Base-by-base conservation (phyloP, 768 basidiomycete species). In the Leucosporidium scottii region DNA sequence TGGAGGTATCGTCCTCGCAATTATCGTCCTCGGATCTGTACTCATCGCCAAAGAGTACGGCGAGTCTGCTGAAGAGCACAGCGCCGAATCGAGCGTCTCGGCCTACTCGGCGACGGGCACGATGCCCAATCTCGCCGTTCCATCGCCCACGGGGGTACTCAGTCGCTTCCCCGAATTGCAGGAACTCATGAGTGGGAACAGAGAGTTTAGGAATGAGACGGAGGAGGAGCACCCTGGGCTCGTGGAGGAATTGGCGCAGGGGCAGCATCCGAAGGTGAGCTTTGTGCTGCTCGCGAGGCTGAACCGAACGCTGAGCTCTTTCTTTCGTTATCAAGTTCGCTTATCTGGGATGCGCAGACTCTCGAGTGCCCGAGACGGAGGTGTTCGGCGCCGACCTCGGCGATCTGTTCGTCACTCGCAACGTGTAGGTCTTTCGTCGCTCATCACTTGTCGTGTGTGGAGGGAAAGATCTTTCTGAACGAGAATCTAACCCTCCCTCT, bases 341-440 rank as follows among this genome's bases (percentile, higher is more conserved):
- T 4, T 63, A 48, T 28, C 1, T 70, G 15, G 65, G 69, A 12
- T 70, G 69, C 21, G 18, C 65, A 0, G 69, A 70, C 56, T 66
- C 69, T 44, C 39, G 69, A 10, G 65, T 64, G 1, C 54, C 65
- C 3, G 65, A 59, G 27, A 66, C 68, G 8, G 23, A 30, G 4
- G 28, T 70, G 12, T 12, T 61, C 21, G 53, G n/a, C 3, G 20
- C 61, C 30, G 55, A 66, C 31, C 30, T 62, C 2, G 69, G 69
- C 7, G 69, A 66, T 1, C 18, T 70, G 36, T 70, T 70, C n/a
- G 65, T 64, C 10, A 60, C 61, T 34, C 69, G 69, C 21, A 70
- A 70, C 62, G 49, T 70, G 39, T 44, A 44, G 3, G 39, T 34
- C 8, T 13, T 44, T 44, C 39, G 8, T 44, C 39, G 2, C 39